phyloP scores from a whole-genome alignment of 352 stramenopile species.

The Pythium aquatile region DNA sequence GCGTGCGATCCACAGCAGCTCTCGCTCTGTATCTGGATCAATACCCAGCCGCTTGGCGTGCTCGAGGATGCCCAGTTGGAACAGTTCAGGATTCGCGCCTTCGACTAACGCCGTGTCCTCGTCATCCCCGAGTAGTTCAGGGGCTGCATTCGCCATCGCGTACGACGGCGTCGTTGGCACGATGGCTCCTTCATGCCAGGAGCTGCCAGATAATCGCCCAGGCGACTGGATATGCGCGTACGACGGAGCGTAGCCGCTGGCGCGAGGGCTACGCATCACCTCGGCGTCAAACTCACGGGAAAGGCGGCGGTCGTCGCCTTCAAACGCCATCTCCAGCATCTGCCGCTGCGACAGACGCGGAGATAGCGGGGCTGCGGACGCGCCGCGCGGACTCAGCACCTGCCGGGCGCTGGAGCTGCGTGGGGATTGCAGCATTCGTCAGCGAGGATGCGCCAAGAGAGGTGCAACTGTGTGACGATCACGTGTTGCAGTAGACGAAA shows the following conservation, averaged over 20 bases:
- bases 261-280: neutral
- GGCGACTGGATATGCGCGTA: neutral
- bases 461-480: neutral
- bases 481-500: neutral
- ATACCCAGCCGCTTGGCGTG: constrained; percentile 71
- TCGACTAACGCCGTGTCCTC: constrained; percentile 62
- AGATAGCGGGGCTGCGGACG: neutral
- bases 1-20: constrained; percentile 73
- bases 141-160: neutral
- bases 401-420: constrained; percentile 6
- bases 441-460: neutral
- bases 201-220: constrained; percentile 4
- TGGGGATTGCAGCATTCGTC: constrained; percentile 2
- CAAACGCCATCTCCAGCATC: constrained; percentile 45
- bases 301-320: constrained; percentile 16
- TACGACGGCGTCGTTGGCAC: constrained; percentile 17
- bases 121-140: neutral
- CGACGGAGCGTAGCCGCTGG: neutral
- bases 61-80: constrained; percentile 72
- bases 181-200: constrained; percentile 16
- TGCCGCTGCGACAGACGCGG: constrained; percentile 24
- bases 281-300: neutral
- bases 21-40: constrained; percentile 45
- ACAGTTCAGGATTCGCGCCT: constrained; percentile 58
- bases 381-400: constrained; percentile 22